Conservation (phyloP, 768 basidiomycete genomes). For the Lactifluus echinatus region DNA sequence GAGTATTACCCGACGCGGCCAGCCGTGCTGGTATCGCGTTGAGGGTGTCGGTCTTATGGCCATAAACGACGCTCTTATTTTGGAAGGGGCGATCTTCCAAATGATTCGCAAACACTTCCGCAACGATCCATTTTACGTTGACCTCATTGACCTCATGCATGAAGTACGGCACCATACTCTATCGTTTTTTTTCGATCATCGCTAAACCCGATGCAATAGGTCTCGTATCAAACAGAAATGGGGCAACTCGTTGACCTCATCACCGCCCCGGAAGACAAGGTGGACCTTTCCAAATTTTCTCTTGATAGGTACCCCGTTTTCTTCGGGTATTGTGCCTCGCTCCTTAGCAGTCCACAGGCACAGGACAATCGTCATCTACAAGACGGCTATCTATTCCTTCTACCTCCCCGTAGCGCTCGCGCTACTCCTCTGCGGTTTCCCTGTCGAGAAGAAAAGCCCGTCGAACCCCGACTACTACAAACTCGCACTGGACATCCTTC, state of each 20-base stretch:
- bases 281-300: constrained; percentile 85
- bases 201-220: constrained; percentile 24
- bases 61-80: constrained; percentile 95
- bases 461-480: constrained; percentile 55
- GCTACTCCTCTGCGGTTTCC: constrained; percentile 67
- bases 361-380: constrained; percentile 89
- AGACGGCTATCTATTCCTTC: constrained; percentile 97
- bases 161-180: constrained; percentile 44
- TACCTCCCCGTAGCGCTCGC: constrained; percentile 96
- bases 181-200: background rate
- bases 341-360: constrained; percentile 43
- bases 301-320: constrained; percentile 50
- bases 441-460: constrained; percentile 39
- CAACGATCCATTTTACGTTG: constrained; percentile 69
- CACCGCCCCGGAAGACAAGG: constrained; percentile 84
- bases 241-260: constrained; percentile 95
- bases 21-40: constrained; percentile 89
- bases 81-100: constrained; percentile 88
- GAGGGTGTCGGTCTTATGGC: constrained; percentile 72
- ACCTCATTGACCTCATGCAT: constrained; percentile 86
- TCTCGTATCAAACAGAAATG: constrained; percentile 85
- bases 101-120: constrained; percentile 86
- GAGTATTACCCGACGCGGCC: constrained; percentile 86
- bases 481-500: constrained; percentile 67
- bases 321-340: too few relatives aligned